Evolutionary conservation across 2,329 filamentous ascomycete species (phyloP).

Genomic region (Onygena corvina): DNA sequence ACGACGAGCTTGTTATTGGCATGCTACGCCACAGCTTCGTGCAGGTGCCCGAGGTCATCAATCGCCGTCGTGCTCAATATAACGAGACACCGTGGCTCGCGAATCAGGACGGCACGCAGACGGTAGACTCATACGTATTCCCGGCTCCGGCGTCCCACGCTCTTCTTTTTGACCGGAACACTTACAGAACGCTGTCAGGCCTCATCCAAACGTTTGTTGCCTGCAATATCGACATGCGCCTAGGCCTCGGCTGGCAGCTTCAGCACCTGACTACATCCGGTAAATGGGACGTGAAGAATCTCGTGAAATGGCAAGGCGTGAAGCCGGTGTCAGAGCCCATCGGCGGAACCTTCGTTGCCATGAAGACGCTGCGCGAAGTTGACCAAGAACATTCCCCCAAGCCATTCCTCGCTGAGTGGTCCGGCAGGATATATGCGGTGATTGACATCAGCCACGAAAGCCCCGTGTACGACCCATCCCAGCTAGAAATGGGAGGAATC

Average conservation of each 20-base stretch:
- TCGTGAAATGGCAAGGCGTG: conserved; percentile 79
- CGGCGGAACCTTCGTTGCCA: conserved; percentile 66
- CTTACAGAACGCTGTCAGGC: conserved; percentile 63
- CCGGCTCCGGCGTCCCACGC: conserved; percentile 71
- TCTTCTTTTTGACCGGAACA: conserved; percentile 66
- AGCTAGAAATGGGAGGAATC: conserved; percentile 54
- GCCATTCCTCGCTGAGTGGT: conserved; percentile 58
- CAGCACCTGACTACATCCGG: conserved; percentile 77
- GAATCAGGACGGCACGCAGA: conserved; percentile 12
- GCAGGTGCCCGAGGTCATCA: neutral
- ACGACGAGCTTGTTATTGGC: conserved; percentile 3
- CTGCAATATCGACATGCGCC: conserved; percentile 59
- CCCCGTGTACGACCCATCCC: conserved; percentile 73
- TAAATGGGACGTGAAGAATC: conserved; percentile 97
- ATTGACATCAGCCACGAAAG: conserved; percentile 86
- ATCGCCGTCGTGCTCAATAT: neutral
- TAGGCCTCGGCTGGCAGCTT: conserved; percentile 81
- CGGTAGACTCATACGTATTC: conserved; percentile 58
- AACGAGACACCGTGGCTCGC: neutral
- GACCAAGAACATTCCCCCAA: conserved; percentile 70
- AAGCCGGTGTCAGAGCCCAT: conserved; percentile 67
- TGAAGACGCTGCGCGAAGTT: conserved; percentile 86
- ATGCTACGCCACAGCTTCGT: neutral
- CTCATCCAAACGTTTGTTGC: conserved; percentile 73
- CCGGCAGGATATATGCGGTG: conserved; percentile 56